Conservation (phyloP, 2,329 filamentous ascomycete species). For the Thermoascus crustaceus region DNA sequence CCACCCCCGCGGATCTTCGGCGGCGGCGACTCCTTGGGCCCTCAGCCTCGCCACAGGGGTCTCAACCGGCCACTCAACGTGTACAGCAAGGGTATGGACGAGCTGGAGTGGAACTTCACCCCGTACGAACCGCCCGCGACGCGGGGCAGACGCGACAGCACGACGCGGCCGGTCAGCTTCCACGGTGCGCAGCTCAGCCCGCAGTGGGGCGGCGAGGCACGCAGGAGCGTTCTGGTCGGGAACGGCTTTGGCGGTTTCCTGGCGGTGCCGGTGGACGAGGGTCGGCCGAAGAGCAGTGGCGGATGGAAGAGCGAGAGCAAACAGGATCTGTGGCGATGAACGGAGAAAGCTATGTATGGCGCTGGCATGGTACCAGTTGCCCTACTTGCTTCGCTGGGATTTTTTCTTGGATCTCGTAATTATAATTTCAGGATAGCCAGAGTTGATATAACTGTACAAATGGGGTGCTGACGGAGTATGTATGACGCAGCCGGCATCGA, state of each 20-base stretch:
- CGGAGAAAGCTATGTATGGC: neutral
- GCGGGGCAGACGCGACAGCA: constrained; percentile 28
- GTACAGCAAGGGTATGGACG: constrained; percentile 59
- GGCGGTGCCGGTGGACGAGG: constrained; percentile 51
- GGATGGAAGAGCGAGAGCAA: constrained; percentile 25
- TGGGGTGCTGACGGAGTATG: too few species aligned
- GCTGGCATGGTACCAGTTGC: neutral
- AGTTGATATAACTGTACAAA: too few species aligned
- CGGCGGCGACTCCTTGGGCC: constrained; percentile 20
- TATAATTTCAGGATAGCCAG: too few species aligned
- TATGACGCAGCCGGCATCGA: too few species aligned
- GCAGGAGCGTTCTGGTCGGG: constrained; percentile 56
- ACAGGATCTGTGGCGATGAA: constrained; percentile 33
- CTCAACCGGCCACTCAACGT: constrained; percentile 54
- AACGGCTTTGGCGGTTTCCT: constrained; percentile 61
- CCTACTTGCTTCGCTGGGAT: too few species aligned
- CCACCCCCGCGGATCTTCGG: constrained; percentile 53
- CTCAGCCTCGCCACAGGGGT: constrained; percentile 18
- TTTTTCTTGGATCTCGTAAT: too few species aligned
- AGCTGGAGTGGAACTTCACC: constrained; percentile 61
- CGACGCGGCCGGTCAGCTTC: constrained; percentile 39
- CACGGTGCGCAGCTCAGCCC: constrained; percentile 42
- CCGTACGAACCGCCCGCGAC: constrained; percentile 44
- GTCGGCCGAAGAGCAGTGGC: constrained; percentile 28
- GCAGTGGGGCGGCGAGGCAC: constrained; percentile 51